Evolutionary conservation across 1,284 basidiomycete genomes (phyloP).

Genomic region (Ustilago sp.): DNA sequence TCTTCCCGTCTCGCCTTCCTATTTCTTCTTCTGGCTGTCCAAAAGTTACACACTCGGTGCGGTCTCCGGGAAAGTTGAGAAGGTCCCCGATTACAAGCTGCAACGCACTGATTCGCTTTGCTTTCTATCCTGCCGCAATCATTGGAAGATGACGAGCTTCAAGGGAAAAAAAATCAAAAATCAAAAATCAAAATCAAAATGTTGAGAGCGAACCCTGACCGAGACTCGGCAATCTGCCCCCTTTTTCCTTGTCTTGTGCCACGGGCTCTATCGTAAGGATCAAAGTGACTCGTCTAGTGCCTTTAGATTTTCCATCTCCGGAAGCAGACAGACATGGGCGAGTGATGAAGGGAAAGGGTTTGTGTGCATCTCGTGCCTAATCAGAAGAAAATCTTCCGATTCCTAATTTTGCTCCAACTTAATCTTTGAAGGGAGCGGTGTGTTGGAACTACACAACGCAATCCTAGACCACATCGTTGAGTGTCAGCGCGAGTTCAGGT

Average conservation of each 20-base stretch:
- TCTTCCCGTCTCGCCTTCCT: not conserved
- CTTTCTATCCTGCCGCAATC: not conserved
- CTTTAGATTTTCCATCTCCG: not conserved
- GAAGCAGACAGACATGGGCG: not conserved
- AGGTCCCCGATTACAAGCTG: not conserved
- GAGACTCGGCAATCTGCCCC: slow-evolving; percentile 28
- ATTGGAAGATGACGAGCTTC: slow-evolving; percentile 1
- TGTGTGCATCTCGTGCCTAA: not conserved
- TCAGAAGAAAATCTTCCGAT: not conserved
- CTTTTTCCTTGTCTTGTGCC: slow-evolving; percentile 1
- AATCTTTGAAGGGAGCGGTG: not conserved
- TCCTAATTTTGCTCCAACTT: not conserved
- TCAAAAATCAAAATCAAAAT: not conserved
- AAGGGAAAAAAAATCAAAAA: not conserved
- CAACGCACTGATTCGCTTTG: not conserved
- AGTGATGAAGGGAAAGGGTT: not conserved
- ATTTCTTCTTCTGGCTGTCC: not conserved
- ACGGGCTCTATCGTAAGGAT: slow-evolving; percentile 15
- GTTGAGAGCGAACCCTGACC: slow-evolving; percentile 33
- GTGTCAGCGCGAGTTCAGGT: no score
- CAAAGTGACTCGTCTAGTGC: not conserved
- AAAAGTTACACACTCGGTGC: not conserved
- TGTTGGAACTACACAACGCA: no score
- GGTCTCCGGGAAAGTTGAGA: not conserved
- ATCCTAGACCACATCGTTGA: no score